A percentile compares a stretch with the other conserved stretches of the same genome.
Evolutionary conservation across 73 alveolate species (phyloP).

Genomic region (Uronychia binucleata): DNA sequence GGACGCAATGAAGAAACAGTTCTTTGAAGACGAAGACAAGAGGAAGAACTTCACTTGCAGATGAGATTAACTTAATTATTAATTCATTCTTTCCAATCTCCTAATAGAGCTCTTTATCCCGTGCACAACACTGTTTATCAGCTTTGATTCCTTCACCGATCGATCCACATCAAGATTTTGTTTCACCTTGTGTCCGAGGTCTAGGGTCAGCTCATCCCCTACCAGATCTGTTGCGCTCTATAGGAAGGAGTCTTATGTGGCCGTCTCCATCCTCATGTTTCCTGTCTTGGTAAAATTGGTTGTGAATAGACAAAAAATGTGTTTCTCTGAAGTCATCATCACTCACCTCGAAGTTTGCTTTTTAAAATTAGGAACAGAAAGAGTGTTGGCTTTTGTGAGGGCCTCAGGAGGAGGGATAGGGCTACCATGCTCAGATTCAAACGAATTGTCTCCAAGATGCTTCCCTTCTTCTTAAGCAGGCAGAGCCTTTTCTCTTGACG

Average conservation of each 20-base stretch:
- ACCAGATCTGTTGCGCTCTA: not conserved
- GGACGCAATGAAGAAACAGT: not conserved
- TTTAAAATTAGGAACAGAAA: not conserved
- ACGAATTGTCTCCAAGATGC: not conserved
- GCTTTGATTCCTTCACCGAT: not conserved
- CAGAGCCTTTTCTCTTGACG: not conserved
- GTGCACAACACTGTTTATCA: not conserved
- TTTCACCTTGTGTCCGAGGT: not conserved
- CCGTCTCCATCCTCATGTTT: not conserved
- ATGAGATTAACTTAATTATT: not conserved
- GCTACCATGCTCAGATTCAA: not conserved
- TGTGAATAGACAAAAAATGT: not conserved
- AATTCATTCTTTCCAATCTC: not conserved
- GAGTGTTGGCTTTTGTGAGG: too few species aligned
- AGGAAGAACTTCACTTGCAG: not conserved
- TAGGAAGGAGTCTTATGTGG: not conserved
- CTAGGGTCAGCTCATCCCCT: not conserved
- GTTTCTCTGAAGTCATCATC: not conserved
- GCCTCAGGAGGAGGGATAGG: not conserved
- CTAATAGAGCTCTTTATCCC: not conserved
- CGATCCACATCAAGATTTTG: not conserved
- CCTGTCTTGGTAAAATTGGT: not conserved
- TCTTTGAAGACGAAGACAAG: not conserved
- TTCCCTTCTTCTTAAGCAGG: not conserved
- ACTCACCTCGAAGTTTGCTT: not conserved